A percentile compares a stretch with the other conserved stretches of the same genome.
These are phyloP conservation scores for Russula compacta DNA, from an alignment of 768 basidiomycete genomes.

Conservation along the genomic window DNA sequence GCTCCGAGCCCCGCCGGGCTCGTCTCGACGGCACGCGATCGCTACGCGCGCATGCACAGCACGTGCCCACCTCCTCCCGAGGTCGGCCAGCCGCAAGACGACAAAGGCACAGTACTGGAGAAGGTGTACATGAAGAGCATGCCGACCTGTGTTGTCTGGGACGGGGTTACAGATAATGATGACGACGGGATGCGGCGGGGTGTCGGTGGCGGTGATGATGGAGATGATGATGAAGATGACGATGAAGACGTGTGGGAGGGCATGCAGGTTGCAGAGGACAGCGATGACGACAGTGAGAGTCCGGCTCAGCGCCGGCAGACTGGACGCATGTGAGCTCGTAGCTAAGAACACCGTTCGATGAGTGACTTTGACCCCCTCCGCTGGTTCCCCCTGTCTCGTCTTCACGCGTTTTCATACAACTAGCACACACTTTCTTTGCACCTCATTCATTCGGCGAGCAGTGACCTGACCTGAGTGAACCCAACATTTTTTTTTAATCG, in stretches of 20 bases:
- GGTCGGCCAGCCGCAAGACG: slow-evolving; percentile 42
- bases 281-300: slow-evolving; percentile 25
- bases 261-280: slow-evolving; percentile 46
- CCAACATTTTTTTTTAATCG: too few species aligned
- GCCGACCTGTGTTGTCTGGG: slow-evolving; percentile 62
- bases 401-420: too few species aligned
- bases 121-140: slow-evolving; percentile 54
- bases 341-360: too few species aligned
- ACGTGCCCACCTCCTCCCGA: slow-evolving; percentile 42
- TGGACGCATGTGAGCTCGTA: not conserved
- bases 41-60: slow-evolving; percentile 63
- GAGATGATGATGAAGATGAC: slow-evolving; percentile 11
- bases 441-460: too few species aligned
- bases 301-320: slow-evolving; percentile 22
- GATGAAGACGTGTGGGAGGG: slow-evolving; percentile 54
- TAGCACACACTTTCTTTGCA: too few species aligned
- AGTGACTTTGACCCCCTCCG: too few species aligned
- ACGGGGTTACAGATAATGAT: slow-evolving; percentile 26
- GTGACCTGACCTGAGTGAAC: too few species aligned
- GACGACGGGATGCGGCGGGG: slow-evolving; percentile 12
- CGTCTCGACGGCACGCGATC: slow-evolving; percentile 57
- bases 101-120: slow-evolving; percentile 51
- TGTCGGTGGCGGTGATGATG: slow-evolving; percentile 31
- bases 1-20: slow-evolving; percentile 46
- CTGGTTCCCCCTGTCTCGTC: too few species aligned